Conservation (phyloP, 2,329 filamentous ascomycete genomes). For the Colletotrichum navitas region DNA sequence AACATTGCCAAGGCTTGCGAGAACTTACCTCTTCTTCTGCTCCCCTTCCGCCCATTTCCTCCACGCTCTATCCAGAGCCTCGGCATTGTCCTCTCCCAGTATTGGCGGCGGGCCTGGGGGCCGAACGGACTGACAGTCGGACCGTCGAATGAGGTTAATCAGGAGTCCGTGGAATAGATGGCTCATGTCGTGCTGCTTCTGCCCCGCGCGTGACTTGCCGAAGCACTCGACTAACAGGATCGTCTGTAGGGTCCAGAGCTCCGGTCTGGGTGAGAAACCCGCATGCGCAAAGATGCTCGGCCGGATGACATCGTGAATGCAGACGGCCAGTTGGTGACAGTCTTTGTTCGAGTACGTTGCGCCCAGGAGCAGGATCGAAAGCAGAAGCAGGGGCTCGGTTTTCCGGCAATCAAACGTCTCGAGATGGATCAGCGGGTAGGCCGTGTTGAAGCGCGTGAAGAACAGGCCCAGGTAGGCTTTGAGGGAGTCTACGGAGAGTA, state of each 20-base stretch:
- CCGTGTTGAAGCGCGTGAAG: conserved; percentile 71
- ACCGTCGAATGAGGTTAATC: conserved; percentile 54
- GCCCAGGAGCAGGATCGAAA: conserved; percentile 69
- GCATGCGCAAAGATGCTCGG: conserved; percentile 70
- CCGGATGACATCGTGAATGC: conserved; percentile 71
- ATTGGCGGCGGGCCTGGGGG: conserved; percentile 44
- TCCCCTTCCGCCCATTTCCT: conserved; percentile 66
- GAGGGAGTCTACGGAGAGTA: conserved; percentile 63
- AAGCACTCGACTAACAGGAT: conserved; percentile 75
- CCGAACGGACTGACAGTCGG: conserved; percentile 52
- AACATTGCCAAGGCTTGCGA: neutral
- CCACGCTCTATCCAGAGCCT: conserved; percentile 63
- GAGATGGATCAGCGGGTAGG: conserved; percentile 71
- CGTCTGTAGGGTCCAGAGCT: conserved; percentile 71
- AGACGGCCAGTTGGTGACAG: conserved; percentile 70
- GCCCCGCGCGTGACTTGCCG: conserved; percentile 72
- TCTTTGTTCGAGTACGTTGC: conserved; percentile 72
- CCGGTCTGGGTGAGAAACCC: conserved; percentile 69
- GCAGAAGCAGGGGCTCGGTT: conserved; percentile 65
- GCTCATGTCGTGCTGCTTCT: conserved; percentile 73
- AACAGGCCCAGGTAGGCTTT: conserved; percentile 70
- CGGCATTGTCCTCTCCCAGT: conserved; percentile 48
- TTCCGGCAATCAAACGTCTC: conserved; percentile 66
- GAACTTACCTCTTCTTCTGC: conserved; percentile 65
- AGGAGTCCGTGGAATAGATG: conserved; percentile 63